phyloP scores from a whole-genome alignment of 257 asterid species.

The Scutellaria barbata region DNA sequence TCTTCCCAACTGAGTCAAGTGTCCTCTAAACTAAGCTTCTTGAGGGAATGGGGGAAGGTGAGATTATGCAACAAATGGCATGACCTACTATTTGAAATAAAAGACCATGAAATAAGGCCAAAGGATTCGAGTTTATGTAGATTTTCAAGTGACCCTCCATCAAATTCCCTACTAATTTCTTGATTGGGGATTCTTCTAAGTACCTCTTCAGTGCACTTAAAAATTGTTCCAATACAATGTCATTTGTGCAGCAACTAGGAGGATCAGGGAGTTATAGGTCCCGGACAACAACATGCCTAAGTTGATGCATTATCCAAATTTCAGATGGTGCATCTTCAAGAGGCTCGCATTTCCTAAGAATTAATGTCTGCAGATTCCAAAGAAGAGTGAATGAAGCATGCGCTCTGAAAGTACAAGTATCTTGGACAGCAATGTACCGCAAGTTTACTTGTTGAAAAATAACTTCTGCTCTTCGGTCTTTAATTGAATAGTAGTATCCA shows the following conservation, averaged over 20 bases:
- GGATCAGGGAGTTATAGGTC: neutral
- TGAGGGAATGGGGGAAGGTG: neutral
- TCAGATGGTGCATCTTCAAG: neutral
- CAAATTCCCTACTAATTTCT: no score
- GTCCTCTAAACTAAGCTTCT: neutral
- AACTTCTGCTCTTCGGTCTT: no score
- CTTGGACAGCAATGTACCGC: neutral
- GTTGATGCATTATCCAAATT: constrained; percentile 17
- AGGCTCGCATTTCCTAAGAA: neutral
- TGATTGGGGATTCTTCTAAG: constrained; percentile 7
- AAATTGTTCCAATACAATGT: constrained; percentile 2
- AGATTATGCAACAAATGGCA: neutral
- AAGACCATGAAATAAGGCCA: neutral
- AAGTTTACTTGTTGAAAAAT: neutral
- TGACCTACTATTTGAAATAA: neutral
- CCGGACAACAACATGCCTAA: neutral
- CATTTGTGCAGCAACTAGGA: neutral
- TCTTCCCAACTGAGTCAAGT: neutral
- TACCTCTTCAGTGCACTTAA: neutral
- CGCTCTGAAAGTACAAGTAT: no score
- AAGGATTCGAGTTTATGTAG: constrained; percentile 25
- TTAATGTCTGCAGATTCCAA: constrained; percentile 32
- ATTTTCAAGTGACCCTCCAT: neutral
- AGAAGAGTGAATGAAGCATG: neutral
- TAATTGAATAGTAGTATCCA: neutral